These are phyloP conservation scores for Wickerhamiella siamensis DNA, from an alignment of 805 yeast species.

Conservation along the genomic window DNA sequence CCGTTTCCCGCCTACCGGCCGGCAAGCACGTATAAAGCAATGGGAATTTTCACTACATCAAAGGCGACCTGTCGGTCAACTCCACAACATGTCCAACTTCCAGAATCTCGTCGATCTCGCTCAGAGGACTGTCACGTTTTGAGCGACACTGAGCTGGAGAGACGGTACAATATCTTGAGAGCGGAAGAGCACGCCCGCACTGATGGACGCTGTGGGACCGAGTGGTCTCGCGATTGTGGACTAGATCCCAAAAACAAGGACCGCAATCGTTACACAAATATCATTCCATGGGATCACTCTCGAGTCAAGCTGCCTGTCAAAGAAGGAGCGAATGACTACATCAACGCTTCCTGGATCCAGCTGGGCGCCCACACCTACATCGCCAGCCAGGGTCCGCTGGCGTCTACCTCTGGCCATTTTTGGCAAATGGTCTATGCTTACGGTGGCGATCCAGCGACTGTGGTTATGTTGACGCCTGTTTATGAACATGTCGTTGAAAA, in stretches of 20 bases:
- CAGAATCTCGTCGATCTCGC: not conserved
- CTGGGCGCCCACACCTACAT: conserved; percentile 33
- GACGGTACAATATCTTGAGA: conserved; percentile 17
- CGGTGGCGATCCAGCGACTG: conserved; percentile 47
- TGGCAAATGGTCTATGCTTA: conserved; percentile 66
- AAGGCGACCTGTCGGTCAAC: not conserved
- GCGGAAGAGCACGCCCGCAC: conserved; percentile 21
- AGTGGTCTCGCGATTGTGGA: conserved; percentile 17
- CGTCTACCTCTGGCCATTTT: conserved; percentile 63
- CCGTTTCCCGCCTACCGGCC: too few species aligned
- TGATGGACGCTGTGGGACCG: conserved; percentile 18
- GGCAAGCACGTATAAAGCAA: too few species aligned
- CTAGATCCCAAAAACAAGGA: conserved; percentile 13
- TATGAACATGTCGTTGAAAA: conserved; percentile 65
- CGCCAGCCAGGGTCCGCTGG: conserved; percentile 83
- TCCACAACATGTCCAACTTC: not conserved
- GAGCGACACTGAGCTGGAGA: conserved; percentile 17
- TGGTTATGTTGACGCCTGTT: conserved; percentile 66
- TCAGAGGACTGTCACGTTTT: conserved; percentile 20
- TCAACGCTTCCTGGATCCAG: conserved; percentile 71
- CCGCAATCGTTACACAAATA: conserved; percentile 47
- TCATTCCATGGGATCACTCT: conserved; percentile 51
- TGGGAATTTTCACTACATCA: not conserved
- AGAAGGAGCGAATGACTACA: conserved; percentile 38
- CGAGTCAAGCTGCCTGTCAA: conserved; percentile 32